Evolutionary conservation across 2,329 filamentous ascomycete genomes (phyloP).

Genomic region (Thelonectria discophora): DNA sequence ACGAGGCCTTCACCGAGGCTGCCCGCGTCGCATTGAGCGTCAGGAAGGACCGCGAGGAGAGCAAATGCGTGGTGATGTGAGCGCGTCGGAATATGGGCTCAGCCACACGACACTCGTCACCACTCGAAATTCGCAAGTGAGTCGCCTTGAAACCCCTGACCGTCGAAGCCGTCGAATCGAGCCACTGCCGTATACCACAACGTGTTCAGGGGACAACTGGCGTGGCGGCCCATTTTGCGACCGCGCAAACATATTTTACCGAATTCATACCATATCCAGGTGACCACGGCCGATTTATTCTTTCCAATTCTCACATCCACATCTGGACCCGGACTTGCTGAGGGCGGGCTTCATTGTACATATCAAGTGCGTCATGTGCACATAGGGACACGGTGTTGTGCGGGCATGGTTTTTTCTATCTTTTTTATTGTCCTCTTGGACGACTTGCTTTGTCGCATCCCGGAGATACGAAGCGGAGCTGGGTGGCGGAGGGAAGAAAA

Average conservation of each 20-base stretch:
- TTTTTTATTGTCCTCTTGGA: conserved; percentile 19
- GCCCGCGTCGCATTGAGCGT: conserved; percentile 88
- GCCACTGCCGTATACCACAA: conserved; percentile 14
- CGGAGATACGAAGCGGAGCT: conserved; percentile 19
- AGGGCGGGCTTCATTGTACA: conserved; percentile 36
- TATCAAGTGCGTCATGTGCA: conserved; percentile 42
- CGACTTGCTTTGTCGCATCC: conserved; percentile 22
- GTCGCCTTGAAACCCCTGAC: conserved; percentile 20
- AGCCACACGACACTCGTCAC: conserved; percentile 20
- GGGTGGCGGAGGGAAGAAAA: conserved; percentile 1
- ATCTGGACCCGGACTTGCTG: conserved; percentile 1
- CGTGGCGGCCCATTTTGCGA: conserved; percentile 13
- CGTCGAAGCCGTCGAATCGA: conserved; percentile 11
- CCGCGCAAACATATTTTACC: not conserved
- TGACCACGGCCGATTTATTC: conserved; percentile 21
- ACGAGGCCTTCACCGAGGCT: conserved; percentile 98
- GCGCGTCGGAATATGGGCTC: conserved; percentile 9
- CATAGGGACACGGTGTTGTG: conserved; percentile 42
- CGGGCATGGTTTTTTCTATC: conserved; percentile 24
- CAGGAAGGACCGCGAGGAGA: conserved; percentile 70
- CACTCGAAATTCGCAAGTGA: conserved; percentile 19
- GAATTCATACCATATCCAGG: conserved; percentile 17
- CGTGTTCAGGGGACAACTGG: conserved; percentile 11
- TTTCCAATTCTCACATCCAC: conserved; percentile 12
- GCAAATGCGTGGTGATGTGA: conserved; percentile 70